phyloP scores from a whole-genome alignment of 805 yeast genomes.

The Saccharomycopsis amapae region DNA sequence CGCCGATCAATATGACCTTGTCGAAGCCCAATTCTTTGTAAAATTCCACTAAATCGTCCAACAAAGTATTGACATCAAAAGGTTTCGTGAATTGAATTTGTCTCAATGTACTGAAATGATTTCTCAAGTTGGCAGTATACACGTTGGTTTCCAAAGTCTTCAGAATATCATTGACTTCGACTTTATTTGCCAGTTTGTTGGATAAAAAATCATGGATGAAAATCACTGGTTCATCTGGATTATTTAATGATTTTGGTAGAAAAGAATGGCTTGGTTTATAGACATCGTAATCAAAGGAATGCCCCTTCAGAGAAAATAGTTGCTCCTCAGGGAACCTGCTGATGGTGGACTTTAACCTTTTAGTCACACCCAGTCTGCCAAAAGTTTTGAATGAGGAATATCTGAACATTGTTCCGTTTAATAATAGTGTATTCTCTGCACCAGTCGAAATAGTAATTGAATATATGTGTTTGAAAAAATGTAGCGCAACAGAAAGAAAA shows the following conservation, averaged over 20 bases:
- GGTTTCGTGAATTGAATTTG: neutral
- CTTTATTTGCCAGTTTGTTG: neutral
- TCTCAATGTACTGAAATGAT: conserved; percentile 2
- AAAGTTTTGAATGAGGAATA: too few species aligned
- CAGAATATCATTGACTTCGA: conserved; percentile 19
- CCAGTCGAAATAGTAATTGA: too few species aligned
- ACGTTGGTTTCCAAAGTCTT: conserved; percentile 19
- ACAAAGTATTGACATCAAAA: conserved; percentile 6
- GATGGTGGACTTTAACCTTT: neutral
- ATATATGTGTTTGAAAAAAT: too few species aligned
- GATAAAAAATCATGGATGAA: conserved; percentile 17
- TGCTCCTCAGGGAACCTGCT: conserved; percentile 1
- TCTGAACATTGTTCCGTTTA: too few species aligned
- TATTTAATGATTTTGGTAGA: conserved; percentile 11
- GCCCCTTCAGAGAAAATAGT: neutral
- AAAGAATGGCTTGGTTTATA: conserved; percentile 20
- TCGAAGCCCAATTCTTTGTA: conserved; percentile 4
- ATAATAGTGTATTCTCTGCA: too few species aligned
- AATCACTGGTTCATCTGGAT: conserved; percentile 20
- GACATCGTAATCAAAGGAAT: neutral
- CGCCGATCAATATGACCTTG: conserved; percentile 17
- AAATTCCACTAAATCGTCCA: conserved; percentile 13
- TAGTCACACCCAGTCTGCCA: neutral
- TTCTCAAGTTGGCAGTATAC: conserved; percentile 13
- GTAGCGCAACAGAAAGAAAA: too few species aligned